These are phyloP conservation scores for Globisporangium irregulare DNA, from an alignment of 352 stramenopile genomes.

Conservation along the genomic window DNA sequence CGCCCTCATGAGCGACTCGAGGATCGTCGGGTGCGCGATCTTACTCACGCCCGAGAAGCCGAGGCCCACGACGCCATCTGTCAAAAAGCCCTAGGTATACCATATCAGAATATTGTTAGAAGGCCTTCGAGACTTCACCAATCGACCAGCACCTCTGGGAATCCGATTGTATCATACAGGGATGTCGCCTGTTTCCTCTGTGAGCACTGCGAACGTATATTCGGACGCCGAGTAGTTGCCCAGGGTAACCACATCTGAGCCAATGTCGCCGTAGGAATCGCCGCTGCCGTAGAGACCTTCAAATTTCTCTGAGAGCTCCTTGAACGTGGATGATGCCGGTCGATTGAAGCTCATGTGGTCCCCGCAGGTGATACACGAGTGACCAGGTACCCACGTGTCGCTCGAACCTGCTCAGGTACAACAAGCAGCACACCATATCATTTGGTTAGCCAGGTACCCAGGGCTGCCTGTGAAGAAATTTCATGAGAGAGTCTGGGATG, in stretches of 20 bases:
- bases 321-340: constrained; percentile 30
- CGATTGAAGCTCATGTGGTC: constrained; percentile 41
- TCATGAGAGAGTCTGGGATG: neutral
- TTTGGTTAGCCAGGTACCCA: neutral
- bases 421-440: neutral
- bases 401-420: constrained; percentile 26
- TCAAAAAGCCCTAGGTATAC: constrained; percentile 30
- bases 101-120: neutral
- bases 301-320: constrained; percentile 22
- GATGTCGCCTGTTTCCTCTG: constrained; percentile 47
- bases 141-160: neutral
- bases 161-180: constrained; percentile 19
- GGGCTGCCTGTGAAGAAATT: neutral
- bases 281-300: constrained; percentile 53
- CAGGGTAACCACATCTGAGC: constrained; percentile 30
- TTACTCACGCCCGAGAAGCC: constrained; percentile 55
- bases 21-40: constrained; percentile 36
- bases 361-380: constrained; percentile 53
- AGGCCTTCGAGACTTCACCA: neutral
- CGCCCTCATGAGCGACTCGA: constrained; percentile 28
- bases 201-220: constrained; percentile 40
- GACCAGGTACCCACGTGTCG: constrained; percentile 31
- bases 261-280: constrained; percentile 35
- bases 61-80: constrained; percentile 54
- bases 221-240: constrained; percentile 29